These are phyloP conservation scores for Endocarpon pusillum DNA, from an alignment of 495 filamentous ascomycete genomes.

Conservation along the genomic window DNA sequence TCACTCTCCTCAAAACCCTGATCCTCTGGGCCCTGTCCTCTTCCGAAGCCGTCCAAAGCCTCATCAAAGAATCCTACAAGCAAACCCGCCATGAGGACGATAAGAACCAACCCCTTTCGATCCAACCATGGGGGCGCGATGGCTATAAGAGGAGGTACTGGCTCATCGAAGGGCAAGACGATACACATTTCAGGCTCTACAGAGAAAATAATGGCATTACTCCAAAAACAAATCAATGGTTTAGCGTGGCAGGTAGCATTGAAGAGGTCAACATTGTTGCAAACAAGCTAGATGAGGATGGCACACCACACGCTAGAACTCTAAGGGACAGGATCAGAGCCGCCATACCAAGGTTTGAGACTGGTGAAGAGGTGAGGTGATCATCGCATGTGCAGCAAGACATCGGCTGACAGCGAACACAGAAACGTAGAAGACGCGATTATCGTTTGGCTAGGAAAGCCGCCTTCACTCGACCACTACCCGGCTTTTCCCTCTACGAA, in stretches of 20 bases:
- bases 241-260: slow-evolving; percentile 77
- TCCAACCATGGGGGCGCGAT: slow-evolving; percentile 89
- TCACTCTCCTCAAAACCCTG: slow-evolving; percentile 65
- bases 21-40: slow-evolving; percentile 81
- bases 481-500: slow-evolving; percentile 85
- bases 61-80: slow-evolving; percentile 82
- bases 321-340: slow-evolving; percentile 61
- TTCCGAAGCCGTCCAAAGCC: slow-evolving; percentile 63
- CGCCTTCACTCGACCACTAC: slow-evolving; percentile 73
- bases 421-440: slow-evolving; percentile 87
- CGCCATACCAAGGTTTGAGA: slow-evolving; percentile 86
- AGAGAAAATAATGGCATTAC: slow-evolving; percentile 69
- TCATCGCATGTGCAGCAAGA: background rate
- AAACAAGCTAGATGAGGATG: slow-evolving; percentile 60
- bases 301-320: slow-evolving; percentile 56
- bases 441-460: slow-evolving; percentile 77
- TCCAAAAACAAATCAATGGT: slow-evolving; percentile 66
- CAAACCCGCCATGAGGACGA: slow-evolving; percentile 79
- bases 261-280: slow-evolving; percentile 65
- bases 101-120: slow-evolving; percentile 77
- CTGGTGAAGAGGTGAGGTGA: slow-evolving; percentile 62
- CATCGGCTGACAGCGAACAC: slow-evolving; percentile 16
- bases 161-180: slow-evolving; percentile 84
- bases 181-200: slow-evolving; percentile 88
- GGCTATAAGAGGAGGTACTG: slow-evolving; percentile 83